Base-by-base conservation (phyloP, 2,329 filamentous ascomycete genomes). In the Diaporthe batatas region DNA sequence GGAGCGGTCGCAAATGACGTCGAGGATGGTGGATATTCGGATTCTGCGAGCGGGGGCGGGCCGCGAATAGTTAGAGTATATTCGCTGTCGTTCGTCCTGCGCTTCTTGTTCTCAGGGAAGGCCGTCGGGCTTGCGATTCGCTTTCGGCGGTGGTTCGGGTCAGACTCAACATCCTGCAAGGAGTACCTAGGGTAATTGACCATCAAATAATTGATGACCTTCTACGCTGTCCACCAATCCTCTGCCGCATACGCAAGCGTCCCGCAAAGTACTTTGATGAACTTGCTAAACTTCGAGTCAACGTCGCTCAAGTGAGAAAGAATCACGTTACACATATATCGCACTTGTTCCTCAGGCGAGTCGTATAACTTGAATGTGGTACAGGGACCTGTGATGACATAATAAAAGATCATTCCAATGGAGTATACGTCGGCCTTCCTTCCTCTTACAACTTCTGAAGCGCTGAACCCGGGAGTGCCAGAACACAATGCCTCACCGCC, bases 71-170 rank as follows among this genome's bases (percentile, higher is more conserved):
- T n/a, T n/a, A n/a, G n/a, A 53, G 51, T 53, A 29, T 8, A 53
- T 53, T 3, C 23, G 23, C 16, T 8, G 10, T 53, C 23, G 51
- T 23, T 53, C 51, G 29, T 53, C 51, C 51, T 53, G n/a, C 51
- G 51, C 51, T 53, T 53, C 23, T 53, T 53, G 23, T 53, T 53
- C 51, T 53, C 23, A 53, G 23, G 51, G 51, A 53, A 53, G 23
- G 23, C 23, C n/a, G 29, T 53, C 3, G 51, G 51, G 51, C 51
- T 53, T 53, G 23, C n/a, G 23, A 25, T 53, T 53, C 51, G 51
- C 51, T 53, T 53, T 29, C 23, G 23, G 51, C 16, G 14, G 51
- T 29, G 16, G 23, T 53, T 12, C 11, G 23, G 51, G n/a, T 53
- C 11, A 53, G 23, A 53, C 51, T 29, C 23, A 53, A 36, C 34